Evolutionary conservation across 2,329 filamentous ascomycete genomes (phyloP).

Genomic region (Neofusicoccum kwambonambiense): DNA sequence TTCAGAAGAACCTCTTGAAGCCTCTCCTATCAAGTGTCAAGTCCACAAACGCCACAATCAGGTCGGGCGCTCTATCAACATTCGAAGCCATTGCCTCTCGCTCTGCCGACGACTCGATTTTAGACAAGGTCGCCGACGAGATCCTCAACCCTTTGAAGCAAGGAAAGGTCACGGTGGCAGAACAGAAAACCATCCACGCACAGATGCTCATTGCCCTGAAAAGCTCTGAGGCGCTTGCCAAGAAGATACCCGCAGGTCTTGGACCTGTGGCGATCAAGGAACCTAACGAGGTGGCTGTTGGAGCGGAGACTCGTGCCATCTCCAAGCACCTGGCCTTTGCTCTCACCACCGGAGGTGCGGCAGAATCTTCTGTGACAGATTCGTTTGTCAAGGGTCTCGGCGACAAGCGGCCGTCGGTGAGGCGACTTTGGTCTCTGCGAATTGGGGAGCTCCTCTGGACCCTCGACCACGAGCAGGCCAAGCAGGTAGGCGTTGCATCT

Average conservation of each 20-base stretch:
- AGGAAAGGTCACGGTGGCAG: conserved; percentile 78
- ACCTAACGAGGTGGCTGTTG: conserved; percentile 79
- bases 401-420: conserved; percentile 78
- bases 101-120: conserved; percentile 56
- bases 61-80: conserved; percentile 70
- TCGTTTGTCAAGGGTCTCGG: conserved; percentile 75
- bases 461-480: conserved; percentile 48
- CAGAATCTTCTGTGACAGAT: conserved; percentile 68
- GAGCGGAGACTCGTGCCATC: conserved; percentile 71
- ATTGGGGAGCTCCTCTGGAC: conserved; percentile 69
- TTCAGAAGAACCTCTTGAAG: conserved; percentile 74
- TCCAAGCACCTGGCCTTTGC: conserved; percentile 63
- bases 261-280: conserved; percentile 74
- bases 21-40: conserved; percentile 87
- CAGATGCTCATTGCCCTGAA: conserved; percentile 72
- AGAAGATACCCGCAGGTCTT: conserved; percentile 66
- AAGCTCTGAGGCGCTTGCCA: conserved; percentile 60
- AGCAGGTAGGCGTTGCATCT: conserved; percentile 45
- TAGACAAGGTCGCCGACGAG: conserved; percentile 73
- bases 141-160: conserved; percentile 75
- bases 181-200: conserved; percentile 79
- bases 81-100: conserved; percentile 69
- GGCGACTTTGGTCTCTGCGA: conserved; percentile 77
- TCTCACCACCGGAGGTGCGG: conserved; percentile 58
- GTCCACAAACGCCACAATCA: conserved; percentile 78